These are phyloP conservation scores for Cystobasidium slooffiae DNA, from an alignment of 1,284 basidiomycete genomes.

Conservation along the genomic window DNA sequence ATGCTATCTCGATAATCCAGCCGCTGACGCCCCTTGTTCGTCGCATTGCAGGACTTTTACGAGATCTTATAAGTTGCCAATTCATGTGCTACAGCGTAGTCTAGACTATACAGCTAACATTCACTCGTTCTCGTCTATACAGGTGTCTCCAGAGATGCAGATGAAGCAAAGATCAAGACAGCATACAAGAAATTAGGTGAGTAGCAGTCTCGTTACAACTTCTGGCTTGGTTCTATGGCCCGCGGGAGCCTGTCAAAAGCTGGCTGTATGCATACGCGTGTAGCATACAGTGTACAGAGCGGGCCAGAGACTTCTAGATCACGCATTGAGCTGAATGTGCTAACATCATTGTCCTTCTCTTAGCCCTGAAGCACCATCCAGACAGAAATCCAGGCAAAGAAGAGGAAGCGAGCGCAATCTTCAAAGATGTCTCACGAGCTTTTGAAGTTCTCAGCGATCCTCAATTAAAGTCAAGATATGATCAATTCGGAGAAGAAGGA, in stretches of 20 bases:
- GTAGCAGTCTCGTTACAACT: not conserved
- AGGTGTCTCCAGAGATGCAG: slow-evolving; percentile 72
- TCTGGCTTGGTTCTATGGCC: not conserved
- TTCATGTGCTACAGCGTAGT: not conserved
- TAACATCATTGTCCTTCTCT: slow-evolving; percentile 6
- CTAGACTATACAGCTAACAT: slow-evolving; percentile 9
- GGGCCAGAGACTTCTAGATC: too few species aligned
- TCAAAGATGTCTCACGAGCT: slow-evolving; percentile 73
- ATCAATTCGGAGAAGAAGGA: slow-evolving; percentile 91
- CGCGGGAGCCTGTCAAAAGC: not conserved
- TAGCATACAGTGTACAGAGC: too few species aligned
- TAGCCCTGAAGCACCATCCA: slow-evolving; percentile 86
- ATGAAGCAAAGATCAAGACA: slow-evolving; percentile 80
- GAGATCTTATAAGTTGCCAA: slow-evolving; percentile 39
- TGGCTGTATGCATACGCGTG: too few species aligned
- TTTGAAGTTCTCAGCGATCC: slow-evolving; percentile 91
- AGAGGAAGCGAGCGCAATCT: slow-evolving; percentile 83
- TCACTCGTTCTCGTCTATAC: slow-evolving; percentile 22
- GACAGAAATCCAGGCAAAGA: slow-evolving; percentile 75
- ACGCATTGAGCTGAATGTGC: too few species aligned
- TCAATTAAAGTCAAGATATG: slow-evolving; percentile 64
- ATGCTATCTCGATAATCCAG: not conserved
- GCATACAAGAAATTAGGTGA: slow-evolving; percentile 51
- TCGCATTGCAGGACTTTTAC: slow-evolving; percentile 41
- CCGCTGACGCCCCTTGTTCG: too few species aligned